Conservation (phyloP, 2,329 filamentous ascomycete species). For the Hirsutella minnesotensis region DNA sequence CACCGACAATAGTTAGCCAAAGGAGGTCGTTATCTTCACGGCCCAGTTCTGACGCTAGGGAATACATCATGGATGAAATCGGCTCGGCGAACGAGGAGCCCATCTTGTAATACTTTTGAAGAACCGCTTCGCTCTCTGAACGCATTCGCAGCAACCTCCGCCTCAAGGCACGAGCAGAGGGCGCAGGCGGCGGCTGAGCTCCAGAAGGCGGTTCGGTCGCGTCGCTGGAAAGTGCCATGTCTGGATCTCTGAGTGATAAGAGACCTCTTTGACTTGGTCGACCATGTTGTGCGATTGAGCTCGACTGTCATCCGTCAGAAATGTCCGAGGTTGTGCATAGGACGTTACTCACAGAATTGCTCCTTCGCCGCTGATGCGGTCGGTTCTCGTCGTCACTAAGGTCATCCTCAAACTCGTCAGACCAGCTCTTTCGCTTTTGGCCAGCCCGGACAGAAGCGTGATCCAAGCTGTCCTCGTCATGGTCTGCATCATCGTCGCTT, state of each 20-base stretch:
- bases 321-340: too few relatives aligned
- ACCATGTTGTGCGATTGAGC: conserved; percentile 50
- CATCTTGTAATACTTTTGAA: conserved; percentile 74
- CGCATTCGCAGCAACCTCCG: conserved; percentile 64
- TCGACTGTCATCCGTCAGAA: conserved; percentile 35
- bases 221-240: conserved; percentile 35
- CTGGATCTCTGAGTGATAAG: conserved; percentile 38
- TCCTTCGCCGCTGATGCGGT: conserved; percentile 69
- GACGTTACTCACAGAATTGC: conserved; percentile 62
- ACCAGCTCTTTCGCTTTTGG: conserved; percentile 72
- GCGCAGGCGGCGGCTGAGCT: conserved; percentile 45
- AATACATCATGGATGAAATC: conserved; percentile 89
- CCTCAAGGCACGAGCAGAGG: conserved; percentile 61
- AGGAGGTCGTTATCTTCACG: conserved; percentile 93
- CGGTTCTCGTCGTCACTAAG: conserved; percentile 63
- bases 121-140: conserved; percentile 61
- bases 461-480: conserved; percentile 31
- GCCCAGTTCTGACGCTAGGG: conserved; percentile 84
- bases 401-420: conserved; percentile 57
- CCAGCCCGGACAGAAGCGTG: conserved; percentile 32
- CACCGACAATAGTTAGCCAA: conserved; percentile 90
- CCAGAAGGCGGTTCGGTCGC: conserved; percentile 42
- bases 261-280: conserved; percentile 50
- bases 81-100: conserved; percentile 91
- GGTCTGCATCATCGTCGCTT: conserved; percentile 48